A percentile compares a stretch with the other conserved stretches of the same genome.
These are phyloP conservation scores for Proliferodiscus dingleyae DNA, from an alignment of 2,329 filamentous ascomycete species.

Conservation along the genomic window DNA sequence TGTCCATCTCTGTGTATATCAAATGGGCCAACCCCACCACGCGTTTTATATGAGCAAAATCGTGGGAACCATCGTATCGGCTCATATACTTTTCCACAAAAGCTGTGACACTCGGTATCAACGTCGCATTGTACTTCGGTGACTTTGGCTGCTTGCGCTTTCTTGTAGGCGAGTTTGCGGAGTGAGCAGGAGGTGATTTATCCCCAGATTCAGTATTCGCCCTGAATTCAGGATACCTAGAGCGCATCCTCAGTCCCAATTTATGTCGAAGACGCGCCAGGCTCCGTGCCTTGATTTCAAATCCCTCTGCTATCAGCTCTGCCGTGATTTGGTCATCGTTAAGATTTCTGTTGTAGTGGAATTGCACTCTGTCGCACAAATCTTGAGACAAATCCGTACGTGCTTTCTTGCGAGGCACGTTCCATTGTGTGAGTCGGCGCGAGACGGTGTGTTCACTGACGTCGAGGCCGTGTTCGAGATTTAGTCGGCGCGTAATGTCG, in stretches of 20 bases:
- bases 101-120: constrained; percentile 48
- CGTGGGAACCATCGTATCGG: constrained; percentile 79
- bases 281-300: constrained; percentile 25
- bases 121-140: constrained; percentile 20
- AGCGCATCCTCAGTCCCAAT: constrained; percentile 26
- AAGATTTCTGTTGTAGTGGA: constrained; percentile 29
- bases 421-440: constrained; percentile 26
- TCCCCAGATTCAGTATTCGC: constrained; percentile 23
- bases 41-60: constrained; percentile 78
- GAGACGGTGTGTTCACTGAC: constrained; percentile 28
- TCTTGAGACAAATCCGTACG: constrained; percentile 21
- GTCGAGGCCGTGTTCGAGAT: constrained; percentile 25
- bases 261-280: constrained; percentile 26
- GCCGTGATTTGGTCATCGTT: constrained; percentile 27
- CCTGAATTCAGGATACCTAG: constrained; percentile 28
- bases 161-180: constrained; percentile 12
- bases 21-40: constrained; percentile 65
- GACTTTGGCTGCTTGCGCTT: constrained; percentile 17
- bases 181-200: constrained; percentile 2
- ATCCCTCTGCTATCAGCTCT: constrained; percentile 24
- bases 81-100: constrained; percentile 71
- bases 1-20: constrained; percentile 28
- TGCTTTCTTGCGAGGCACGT: constrained; percentile 25
- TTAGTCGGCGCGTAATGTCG: constrained; percentile 26
- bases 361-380: constrained; percentile 21